A percentile compares a stretch with the other conserved stretches of the same genome.
Evolutionary conservation across 495 filamentous ascomycete species (phyloP).

Genomic region (Astrocystis sublimbata): DNA sequence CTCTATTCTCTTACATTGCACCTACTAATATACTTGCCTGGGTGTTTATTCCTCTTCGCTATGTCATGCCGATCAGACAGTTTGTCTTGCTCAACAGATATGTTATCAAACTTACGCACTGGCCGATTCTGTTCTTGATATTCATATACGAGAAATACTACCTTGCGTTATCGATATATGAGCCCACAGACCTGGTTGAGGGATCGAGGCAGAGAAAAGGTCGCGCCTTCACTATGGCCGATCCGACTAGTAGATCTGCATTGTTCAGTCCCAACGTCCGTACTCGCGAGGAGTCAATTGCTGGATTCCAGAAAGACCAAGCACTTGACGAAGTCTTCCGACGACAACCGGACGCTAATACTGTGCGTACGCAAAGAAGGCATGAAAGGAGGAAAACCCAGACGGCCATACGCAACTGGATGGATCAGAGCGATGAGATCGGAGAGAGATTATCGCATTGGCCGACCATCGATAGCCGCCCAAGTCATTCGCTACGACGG

Average conservation of each 20-base stretch:
- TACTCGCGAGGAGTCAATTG: constrained; percentile 77
- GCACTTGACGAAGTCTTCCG: constrained; percentile 93
- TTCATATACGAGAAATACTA: constrained; percentile 82
- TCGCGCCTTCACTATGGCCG: constrained; percentile 57
- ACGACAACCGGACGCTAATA: constrained; percentile 45
- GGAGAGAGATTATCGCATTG: constrained; percentile 58
- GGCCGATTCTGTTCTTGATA: constrained; percentile 80
- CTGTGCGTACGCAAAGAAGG: constrained; percentile 50
- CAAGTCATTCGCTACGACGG: constrained; percentile 41
- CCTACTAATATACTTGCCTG: constrained; percentile 88
- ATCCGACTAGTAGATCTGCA: constrained; percentile 47
- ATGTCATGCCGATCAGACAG: constrained; percentile 70
- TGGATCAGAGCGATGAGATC: constrained; percentile 70
- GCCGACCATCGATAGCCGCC: constrained; percentile 48
- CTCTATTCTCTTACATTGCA: constrained; percentile 86
- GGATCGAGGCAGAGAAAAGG: constrained; percentile 36
- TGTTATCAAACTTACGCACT: constrained; percentile 86
- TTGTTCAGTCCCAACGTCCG: constrained; percentile 70
- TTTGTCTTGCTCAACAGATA: constrained; percentile 82
- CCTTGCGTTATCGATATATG: constrained; percentile 67
- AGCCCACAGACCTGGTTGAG: constrained; percentile 71
- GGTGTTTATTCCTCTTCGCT: constrained; percentile 78
- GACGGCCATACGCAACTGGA: constrained; percentile 81
- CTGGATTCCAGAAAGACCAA: constrained; percentile 82
- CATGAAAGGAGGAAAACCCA: constrained; percentile 65